These are phyloP conservation scores for Talaromyces sp. DNA, from an alignment of 2,329 filamentous ascomycete species.

Conservation along the genomic window DNA sequence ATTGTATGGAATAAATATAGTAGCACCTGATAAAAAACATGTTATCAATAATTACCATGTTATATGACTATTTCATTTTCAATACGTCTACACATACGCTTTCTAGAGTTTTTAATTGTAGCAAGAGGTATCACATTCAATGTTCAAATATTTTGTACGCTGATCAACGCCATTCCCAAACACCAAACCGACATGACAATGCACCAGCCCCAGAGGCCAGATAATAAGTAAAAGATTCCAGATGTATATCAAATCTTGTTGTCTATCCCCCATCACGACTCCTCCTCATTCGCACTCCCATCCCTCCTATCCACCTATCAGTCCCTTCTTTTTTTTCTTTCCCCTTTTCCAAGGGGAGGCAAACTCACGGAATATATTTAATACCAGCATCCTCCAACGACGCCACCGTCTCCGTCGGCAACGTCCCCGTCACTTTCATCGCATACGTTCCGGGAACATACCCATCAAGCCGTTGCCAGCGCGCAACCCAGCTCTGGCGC, in stretches of 20 bases:
- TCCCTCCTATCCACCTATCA: constrained; percentile 31
- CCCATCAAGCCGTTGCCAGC: constrained; percentile 85
- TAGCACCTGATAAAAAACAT: not conserved
- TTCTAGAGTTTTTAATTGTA: not conserved
- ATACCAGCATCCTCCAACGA: constrained; percentile 56
- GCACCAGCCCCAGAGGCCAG: not conserved
- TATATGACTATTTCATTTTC: not conserved
- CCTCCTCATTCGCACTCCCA: constrained; percentile 40
- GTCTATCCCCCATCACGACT: constrained; percentile 1
- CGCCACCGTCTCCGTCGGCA: constrained; percentile 54
- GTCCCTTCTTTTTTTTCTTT: not conserved
- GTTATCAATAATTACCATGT: not conserved
- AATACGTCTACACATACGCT: not conserved
- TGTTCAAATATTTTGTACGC: not conserved
- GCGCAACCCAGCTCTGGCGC: constrained; percentile 86
- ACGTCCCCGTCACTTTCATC: constrained; percentile 82
- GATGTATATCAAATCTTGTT: not conserved
- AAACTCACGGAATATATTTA: constrained; percentile 54
- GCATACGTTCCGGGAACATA: constrained; percentile 91
- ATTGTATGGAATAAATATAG: not conserved
- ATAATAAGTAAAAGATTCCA: not conserved
- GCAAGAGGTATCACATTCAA: not conserved
- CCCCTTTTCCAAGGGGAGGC: not conserved
- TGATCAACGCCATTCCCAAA: not conserved
- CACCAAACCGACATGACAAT: not conserved